These are phyloP conservation scores for Pseudozyma hubeiensis DNA, from an alignment of 1,284 basidiomycete species.

Conservation along the genomic window DNA sequence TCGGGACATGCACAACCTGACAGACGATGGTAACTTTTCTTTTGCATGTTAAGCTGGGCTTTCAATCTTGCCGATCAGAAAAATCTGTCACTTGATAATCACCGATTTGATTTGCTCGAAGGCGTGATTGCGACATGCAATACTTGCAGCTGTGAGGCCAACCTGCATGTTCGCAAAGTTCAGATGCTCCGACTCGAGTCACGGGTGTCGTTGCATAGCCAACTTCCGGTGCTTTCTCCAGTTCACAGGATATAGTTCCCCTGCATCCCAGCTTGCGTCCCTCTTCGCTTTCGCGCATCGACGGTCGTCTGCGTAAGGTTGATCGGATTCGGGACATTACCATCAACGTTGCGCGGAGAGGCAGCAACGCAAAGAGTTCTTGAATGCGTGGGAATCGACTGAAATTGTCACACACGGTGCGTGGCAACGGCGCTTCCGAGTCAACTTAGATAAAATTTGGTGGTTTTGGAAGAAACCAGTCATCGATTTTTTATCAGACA, in stretches of 20 bases:
- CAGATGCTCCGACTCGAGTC: conserved; percentile 9
- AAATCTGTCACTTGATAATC: background rate
- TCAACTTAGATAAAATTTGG: conserved; percentile 5
- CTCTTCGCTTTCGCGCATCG: too few relatives aligned
- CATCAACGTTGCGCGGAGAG: too few relatives aligned
- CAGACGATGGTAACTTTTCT: conserved; percentile 2
- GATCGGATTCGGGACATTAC: too few relatives aligned
- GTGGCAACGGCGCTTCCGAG: too few relatives aligned
- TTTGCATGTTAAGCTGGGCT: background rate
- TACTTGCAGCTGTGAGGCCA: conserved; percentile 7
- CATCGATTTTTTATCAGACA: conserved; percentile 9
- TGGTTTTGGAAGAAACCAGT: conserved; percentile 18
- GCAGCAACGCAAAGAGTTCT: too few relatives aligned
- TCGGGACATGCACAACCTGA: conserved; percentile 20
- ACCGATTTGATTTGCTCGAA: background rate
- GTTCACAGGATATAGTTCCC: too few relatives aligned
- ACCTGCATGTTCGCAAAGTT: conserved; percentile 17
- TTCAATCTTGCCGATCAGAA: too few relatives aligned
- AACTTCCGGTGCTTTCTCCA: too few relatives aligned
- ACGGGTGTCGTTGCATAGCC: background rate
- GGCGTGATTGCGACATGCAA: conserved; percentile 29
- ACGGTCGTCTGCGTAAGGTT: background rate
- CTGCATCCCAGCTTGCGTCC: too few relatives aligned
- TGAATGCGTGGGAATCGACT: too few relatives aligned
- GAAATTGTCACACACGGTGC: too few relatives aligned